A percentile compares a stretch with the other conserved stretches of the same genome.
These are phyloP conservation scores for Moricandia moricandioides DNA, from an alignment of 345 rosid genomes.

Conservation along the genomic window DNA sequence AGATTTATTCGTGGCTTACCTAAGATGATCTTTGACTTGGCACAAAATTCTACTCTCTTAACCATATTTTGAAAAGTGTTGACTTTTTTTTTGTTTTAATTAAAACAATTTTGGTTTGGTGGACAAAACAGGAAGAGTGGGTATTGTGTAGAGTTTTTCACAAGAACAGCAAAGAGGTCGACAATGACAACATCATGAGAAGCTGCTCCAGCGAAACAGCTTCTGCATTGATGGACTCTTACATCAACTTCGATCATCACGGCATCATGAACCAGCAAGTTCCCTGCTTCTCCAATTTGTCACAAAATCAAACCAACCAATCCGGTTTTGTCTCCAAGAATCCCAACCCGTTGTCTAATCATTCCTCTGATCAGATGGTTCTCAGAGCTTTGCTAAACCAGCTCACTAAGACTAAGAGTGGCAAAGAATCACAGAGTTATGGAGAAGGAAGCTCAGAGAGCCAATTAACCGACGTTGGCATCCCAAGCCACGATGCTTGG, in stretches of 20 bases:
- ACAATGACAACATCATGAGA: slow-evolving; percentile 39
- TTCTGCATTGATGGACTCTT: slow-evolving; percentile 57
- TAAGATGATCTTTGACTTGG: slow-evolving; percentile 32
- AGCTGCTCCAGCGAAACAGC: slow-evolving; percentile 44
- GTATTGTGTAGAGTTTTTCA: slow-evolving; percentile 67
- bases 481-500: slow-evolving; percentile 18
- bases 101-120: neutral
- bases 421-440: neutral
- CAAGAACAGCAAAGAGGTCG: slow-evolving; percentile 47
- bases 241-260: slow-evolving; percentile 46
- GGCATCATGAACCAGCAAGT: slow-evolving; percentile 44
- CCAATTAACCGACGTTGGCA: slow-evolving; percentile 17
- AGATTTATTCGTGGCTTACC: slow-evolving; percentile 2
- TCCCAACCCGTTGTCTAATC: neutral
- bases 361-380: slow-evolving; percentile 29
- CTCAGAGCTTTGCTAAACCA: slow-evolving; percentile 27
- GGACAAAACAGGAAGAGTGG: slow-evolving; percentile 69
- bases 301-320: slow-evolving; percentile 39
- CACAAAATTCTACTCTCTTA: slow-evolving; percentile 3
- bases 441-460: slow-evolving; percentile 23
- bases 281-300: slow-evolving; percentile 85
- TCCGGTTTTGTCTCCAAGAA: slow-evolving; percentile 10
- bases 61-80: neutral
- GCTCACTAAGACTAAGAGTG: slow-evolving; percentile 9
- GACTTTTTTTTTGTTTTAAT: neutral